phyloP scores from a whole-genome alignment of 2,329 filamentous ascomycete genomes.

The Parafenestella ontariensis region DNA sequence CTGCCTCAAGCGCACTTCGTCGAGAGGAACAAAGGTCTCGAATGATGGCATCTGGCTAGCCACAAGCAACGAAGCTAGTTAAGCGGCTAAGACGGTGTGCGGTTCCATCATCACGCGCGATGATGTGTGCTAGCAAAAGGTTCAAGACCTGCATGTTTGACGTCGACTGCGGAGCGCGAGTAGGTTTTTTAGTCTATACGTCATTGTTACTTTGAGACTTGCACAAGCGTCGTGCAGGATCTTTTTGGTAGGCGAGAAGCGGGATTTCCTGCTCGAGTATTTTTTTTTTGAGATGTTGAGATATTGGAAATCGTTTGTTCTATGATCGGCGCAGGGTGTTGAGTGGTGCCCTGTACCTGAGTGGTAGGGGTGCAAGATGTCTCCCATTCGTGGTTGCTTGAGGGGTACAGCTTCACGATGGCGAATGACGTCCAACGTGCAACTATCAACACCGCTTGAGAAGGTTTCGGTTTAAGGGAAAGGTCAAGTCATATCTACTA shows the following conservation, averaged over 20 bases:
- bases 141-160: too few relatives aligned
- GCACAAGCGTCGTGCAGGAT: neutral
- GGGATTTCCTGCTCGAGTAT: too few relatives aligned
- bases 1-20: conserved; percentile 11
- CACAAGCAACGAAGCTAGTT: conserved; percentile 2
- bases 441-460: too few relatives aligned
- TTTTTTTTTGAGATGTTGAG: too few relatives aligned
- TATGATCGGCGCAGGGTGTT: too few relatives aligned
- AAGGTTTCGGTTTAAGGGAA: neutral
- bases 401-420: neutral
- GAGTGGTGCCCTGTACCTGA: too few relatives aligned
- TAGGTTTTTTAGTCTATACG: conserved; percentile 36
- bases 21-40: conserved; percentile 10
- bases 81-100: neutral
- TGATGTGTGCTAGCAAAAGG: too few relatives aligned
- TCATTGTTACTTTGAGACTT: conserved; percentile 32
- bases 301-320: too few relatives aligned
- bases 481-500: neutral
- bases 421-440: neutral
- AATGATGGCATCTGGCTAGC: conserved; percentile 3
- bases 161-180: neutral
- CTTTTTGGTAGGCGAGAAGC: too few relatives aligned
- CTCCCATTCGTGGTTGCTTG: too few relatives aligned
- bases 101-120: too few relatives aligned
- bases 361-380: too few relatives aligned